Base-by-base conservation (phyloP, 2,329 filamentous ascomycete species). In the Scedosporium boydii region DNA sequence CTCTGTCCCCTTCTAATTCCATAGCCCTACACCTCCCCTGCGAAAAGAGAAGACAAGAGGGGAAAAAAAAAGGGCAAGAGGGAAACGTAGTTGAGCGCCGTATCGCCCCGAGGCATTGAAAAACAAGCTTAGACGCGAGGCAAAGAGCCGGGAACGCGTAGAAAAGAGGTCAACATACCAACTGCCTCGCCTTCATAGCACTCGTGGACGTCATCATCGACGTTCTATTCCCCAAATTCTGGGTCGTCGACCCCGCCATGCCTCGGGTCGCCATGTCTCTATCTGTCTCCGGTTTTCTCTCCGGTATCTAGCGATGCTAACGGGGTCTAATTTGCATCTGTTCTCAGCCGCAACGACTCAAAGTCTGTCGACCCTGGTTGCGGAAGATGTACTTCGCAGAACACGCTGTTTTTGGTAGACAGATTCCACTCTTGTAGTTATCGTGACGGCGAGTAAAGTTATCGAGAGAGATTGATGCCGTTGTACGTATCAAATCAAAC, bases 111-210 rank as follows among this genome's bases (percentile, higher is more conserved):
- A 29, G 26, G 34, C 4, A 6, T 21, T 6, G 34, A 0, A 44
- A 34, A 34, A 18, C n/a, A 18, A 16, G 26, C 2, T 29, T 6
- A 41, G 5, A 38, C 34, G 34, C 34, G 34, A 48, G 4, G 5
- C 23, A n/a, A 29, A 34, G 53, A 38, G 57, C 14, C 48, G 21
- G 18, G 4, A 55, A 12, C 34, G 34, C 34, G 34, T 38, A 14
- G 34, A n/a, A 21, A 64, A 29, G 44, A 29, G 42, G 4, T 14
- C 27, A 3, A 67, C 71, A 66, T 63, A 77, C 76, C 55, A 78
- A 64, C 63, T 78, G 76, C 59, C 76, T 70, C 56, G 73, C 67
- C 66, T 78, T 78, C 62, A 75, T 69, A 10, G 70, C 73, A 63
- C 67, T 73, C 21, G 74, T 73, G 6, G 72, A 69, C 51, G 71